Percentiles rank a stretch among this genome's conserved stretches.
These are phyloP conservation scores for Mortierella sp. DNA, from an alignment of 371 early-diverging fungal species.

Conservation along the genomic window DNA sequence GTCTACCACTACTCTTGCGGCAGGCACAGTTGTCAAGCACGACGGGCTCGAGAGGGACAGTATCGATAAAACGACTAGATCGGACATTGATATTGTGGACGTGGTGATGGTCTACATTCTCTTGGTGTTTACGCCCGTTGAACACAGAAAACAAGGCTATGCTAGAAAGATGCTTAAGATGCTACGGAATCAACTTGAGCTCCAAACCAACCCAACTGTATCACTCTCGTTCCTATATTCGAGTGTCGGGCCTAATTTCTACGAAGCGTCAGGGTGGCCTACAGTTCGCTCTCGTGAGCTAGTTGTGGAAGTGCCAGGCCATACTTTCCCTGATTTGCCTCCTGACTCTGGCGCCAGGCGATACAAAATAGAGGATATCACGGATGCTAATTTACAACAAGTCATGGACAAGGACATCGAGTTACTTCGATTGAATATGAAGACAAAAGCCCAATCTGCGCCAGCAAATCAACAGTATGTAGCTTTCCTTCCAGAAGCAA, in stretches of 20 bases:
- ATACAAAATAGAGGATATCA: slow-evolving; percentile 11
- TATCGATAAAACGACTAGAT: background rate
- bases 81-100: background rate
- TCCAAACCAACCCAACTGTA: background rate
- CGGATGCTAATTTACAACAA: slow-evolving; percentile 3
- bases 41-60: no score
- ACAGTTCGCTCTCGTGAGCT: slow-evolving; percentile 13
- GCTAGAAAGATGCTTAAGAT: slow-evolving; percentile 19
- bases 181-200: slow-evolving; percentile 10
- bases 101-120: slow-evolving; percentile 13
- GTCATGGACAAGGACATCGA: slow-evolving; percentile 13
- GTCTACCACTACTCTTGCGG: background rate
- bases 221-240: slow-evolving; percentile 24
- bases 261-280: slow-evolving; percentile 13
- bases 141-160: slow-evolving; percentile 22
- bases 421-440: slow-evolving; percentile 7
- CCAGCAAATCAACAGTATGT: background rate
- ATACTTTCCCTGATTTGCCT: slow-evolving; percentile 11
- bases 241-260: slow-evolving; percentile 17
- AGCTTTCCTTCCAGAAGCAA: slow-evolving; percentile 16
- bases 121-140: slow-evolving; percentile 22
- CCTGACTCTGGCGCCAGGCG: no score
- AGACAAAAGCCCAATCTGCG: background rate
- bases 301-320: background rate
- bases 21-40: no score